These are phyloP conservation scores for Cyberlindnera nakhonratchasimensis DNA, from an alignment of 805 yeast genomes.

Conservation along the genomic window DNA sequence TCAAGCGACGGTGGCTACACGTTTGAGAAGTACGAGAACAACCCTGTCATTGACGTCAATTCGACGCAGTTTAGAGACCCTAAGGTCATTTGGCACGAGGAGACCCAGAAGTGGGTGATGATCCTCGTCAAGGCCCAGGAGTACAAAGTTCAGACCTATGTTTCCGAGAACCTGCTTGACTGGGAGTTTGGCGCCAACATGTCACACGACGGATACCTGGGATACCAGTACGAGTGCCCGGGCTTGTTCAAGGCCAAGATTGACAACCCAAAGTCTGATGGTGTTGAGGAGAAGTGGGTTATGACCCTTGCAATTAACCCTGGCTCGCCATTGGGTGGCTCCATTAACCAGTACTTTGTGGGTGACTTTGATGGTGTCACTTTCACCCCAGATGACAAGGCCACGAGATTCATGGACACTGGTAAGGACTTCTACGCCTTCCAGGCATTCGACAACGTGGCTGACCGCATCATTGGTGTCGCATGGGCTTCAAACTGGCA, in stretches of 20 bases:
- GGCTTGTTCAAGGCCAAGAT: slow-evolving; percentile 33
- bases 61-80: slow-evolving; percentile 35
- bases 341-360: slow-evolving; percentile 37
- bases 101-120: slow-evolving; percentile 31
- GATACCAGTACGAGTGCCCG: slow-evolving; percentile 42
- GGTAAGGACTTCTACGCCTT: slow-evolving; percentile 41
- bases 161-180: slow-evolving; percentile 27
- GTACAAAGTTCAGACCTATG: slow-evolving; percentile 29
- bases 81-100: slow-evolving; percentile 35
- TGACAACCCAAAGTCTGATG: slow-evolving; percentile 14
- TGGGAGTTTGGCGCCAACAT: slow-evolving; percentile 32
- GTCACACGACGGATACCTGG: slow-evolving; percentile 28
- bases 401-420: slow-evolving; percentile 31
- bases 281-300: slow-evolving; percentile 32
- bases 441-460: slow-evolving; percentile 32
- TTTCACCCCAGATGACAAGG: slow-evolving; percentile 32
- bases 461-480: slow-evolving; percentile 31
- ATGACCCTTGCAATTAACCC: slow-evolving; percentile 39
- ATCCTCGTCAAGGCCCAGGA: slow-evolving; percentile 30
- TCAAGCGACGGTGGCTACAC: slow-evolving; percentile 36
- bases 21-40: slow-evolving; percentile 29
- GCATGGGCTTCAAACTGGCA: slow-evolving; percentile 46
- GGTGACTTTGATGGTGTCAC: slow-evolving; percentile 39
- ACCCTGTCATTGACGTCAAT: slow-evolving; percentile 33
- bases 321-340: slow-evolving; percentile 40